Percentiles rank a stretch among this genome's conserved stretches.
phyloP scores from a whole-genome alignment of 208 protist genomes.

The Trypanosoma caninum region DNA sequence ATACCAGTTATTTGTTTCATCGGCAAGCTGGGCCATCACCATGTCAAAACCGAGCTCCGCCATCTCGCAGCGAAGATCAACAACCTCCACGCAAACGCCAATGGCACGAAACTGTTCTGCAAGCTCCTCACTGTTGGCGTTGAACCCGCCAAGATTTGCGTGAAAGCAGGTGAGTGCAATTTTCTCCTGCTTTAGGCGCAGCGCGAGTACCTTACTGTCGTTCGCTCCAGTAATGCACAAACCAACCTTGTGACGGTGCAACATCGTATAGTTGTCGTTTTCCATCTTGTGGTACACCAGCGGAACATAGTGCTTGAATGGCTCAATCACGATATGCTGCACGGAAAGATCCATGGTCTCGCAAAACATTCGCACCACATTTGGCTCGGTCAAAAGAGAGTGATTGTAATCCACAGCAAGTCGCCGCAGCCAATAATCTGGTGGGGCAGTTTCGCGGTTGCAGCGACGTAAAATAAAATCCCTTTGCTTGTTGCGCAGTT shows the following conservation, averaged over 20 bases:
- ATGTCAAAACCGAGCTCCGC: conserved; percentile 82
- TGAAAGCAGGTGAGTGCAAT: conserved; percentile 88
- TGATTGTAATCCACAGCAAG: conserved; percentile 91
- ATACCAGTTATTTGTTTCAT: conserved; percentile 90
- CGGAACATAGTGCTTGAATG: conserved; percentile 84
- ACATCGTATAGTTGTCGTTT: conserved; percentile 88
- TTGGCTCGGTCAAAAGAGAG: conserved; percentile 83
- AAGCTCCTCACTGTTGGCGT: conserved; percentile 69
- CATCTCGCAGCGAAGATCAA: conserved; percentile 88
- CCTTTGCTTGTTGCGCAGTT: conserved; percentile 79
- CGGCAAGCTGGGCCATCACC: conserved; percentile 74
- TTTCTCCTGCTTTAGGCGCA: conserved; percentile 72
- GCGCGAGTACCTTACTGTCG: conserved; percentile 84
- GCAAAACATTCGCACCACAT: conserved; percentile 77
- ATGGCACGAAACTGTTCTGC: conserved; percentile 68
- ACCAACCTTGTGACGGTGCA: conserved; percentile 85
- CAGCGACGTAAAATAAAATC: conserved; percentile 82
- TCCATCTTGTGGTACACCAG: conserved; percentile 88
- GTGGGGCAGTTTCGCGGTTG: conserved; percentile 53
- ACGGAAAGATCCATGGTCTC: conserved; percentile 48
- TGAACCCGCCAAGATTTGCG: conserved; percentile 75
- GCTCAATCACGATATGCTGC: conserved; percentile 66
- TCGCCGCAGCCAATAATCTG: conserved; percentile 88
- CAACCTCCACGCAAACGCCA: conserved; percentile 79
- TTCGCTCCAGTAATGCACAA: conserved; percentile 89